These are phyloP conservation scores for Diaporthe citri DNA, from an alignment of 2,329 filamentous ascomycete species.

Conservation along the genomic window DNA sequence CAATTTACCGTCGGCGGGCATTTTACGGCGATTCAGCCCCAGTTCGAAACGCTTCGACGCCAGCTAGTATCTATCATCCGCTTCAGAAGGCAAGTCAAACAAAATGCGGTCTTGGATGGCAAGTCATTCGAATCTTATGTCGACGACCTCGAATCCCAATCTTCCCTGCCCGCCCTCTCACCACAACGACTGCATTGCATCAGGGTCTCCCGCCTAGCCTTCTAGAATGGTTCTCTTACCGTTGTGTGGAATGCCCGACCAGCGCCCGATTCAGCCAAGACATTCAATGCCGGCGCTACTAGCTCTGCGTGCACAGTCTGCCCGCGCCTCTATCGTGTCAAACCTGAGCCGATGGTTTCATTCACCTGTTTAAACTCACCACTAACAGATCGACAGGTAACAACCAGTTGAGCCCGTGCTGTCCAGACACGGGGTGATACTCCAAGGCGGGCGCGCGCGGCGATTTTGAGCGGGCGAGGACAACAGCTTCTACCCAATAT, in stretches of 20 bases:
- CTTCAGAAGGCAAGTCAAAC: slow-evolving; percentile 16
- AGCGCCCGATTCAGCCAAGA: slow-evolving; percentile 17
- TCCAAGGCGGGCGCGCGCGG: not conserved
- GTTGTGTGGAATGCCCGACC: not conserved
- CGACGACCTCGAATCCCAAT: slow-evolving; percentile 16
- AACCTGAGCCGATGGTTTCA: slow-evolving; percentile 8
- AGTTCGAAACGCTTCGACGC: slow-evolving; percentile 17
- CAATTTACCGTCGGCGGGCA: slow-evolving; percentile 6
- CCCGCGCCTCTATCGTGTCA: slow-evolving; percentile 15
- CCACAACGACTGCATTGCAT: not conserved
- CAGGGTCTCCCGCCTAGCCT: slow-evolving; percentile 15
- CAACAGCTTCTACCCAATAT: not conserved
- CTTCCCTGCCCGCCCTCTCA: not conserved
- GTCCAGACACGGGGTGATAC: not conserved
- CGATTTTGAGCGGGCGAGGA: not conserved
- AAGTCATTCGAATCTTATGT: slow-evolving; percentile 40
- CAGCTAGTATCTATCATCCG: slow-evolving; percentile 6
- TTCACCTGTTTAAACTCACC: not conserved
- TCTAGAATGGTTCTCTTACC: slow-evolving; percentile 10
- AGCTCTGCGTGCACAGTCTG: not conserved
- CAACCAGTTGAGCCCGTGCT: not conserved
- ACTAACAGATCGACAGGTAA: slow-evolving; percentile 16
- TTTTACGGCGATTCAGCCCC: slow-evolving; percentile 1
- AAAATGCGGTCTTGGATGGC: slow-evolving; percentile 18
- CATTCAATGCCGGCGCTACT: slow-evolving; percentile 6